A percentile compares a stretch with the other conserved stretches of the same genome.
These are phyloP conservation scores for Camellia lanceoleosa DNA, from an alignment of 148 eudicot genomes.

Conservation along the genomic window DNA sequence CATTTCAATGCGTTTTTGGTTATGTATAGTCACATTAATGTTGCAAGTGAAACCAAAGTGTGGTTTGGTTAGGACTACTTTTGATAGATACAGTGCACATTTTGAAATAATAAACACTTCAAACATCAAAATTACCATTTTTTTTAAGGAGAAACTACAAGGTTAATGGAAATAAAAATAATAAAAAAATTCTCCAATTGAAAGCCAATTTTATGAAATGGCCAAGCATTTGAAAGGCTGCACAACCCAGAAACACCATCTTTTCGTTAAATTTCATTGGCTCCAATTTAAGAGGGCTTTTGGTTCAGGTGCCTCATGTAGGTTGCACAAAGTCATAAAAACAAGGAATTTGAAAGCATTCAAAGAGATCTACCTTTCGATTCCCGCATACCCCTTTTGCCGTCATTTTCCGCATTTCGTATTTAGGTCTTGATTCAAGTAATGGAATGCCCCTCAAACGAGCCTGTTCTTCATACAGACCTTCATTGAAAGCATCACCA, in stretches of 20 bases:
- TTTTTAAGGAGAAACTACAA: neutral
- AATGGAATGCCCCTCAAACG: conserved; percentile 77
- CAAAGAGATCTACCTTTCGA: conserved; percentile 52
- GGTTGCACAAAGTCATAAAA: neutral
- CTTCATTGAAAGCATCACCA: conserved; percentile 98
- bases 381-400: conserved; percentile 81
- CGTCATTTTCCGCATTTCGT: conserved; percentile 78
- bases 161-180: neutral
- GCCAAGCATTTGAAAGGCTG: too few species aligned
- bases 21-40: neutral
- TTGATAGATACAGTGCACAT: neutral
- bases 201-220: neutral
- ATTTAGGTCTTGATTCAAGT: conserved; percentile 87
- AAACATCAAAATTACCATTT: neutral
- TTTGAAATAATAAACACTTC: neutral
- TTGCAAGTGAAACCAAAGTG: neutral
- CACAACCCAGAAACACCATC: neutral
- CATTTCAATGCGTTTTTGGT: neutral
- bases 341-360: conserved; percentile 6
- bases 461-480: conserved; percentile 96
- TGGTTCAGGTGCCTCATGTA: neutral
- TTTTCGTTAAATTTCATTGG: neutral
- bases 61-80: neutral
- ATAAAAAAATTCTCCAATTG: neutral
- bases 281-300: neutral